These are phyloP conservation scores for Hydnomerulius pinastri DNA, from an alignment of 768 basidiomycete species.

Conservation along the genomic window DNA sequence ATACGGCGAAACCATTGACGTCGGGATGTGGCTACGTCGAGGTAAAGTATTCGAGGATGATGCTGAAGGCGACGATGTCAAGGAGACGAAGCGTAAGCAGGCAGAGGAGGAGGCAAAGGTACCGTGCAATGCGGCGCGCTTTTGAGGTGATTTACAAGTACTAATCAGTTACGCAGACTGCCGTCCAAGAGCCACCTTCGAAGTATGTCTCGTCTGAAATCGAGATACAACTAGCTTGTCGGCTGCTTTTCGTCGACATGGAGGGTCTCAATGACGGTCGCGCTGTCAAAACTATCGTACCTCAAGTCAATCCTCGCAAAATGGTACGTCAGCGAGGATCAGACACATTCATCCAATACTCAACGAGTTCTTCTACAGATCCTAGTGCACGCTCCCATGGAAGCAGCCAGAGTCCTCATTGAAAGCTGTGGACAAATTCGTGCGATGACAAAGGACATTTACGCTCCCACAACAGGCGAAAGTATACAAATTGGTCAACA, in stretches of 20 bases:
- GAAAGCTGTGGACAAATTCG: conserved; percentile 82
- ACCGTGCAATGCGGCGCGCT: conserved; percentile 10
- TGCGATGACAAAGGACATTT: conserved; percentile 92
- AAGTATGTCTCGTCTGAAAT: conserved; percentile 81
- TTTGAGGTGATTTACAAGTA: background rate
- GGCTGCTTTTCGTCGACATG: conserved; percentile 90
- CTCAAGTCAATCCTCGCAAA: conserved; percentile 94
- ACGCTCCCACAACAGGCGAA: conserved; percentile 74
- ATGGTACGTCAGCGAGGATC: conserved; percentile 56
- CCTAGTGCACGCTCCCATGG: conserved; percentile 75
- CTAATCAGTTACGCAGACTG: conserved; percentile 51
- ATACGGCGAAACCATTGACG: conserved; percentile 94
- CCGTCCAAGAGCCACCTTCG: conserved; percentile 81
- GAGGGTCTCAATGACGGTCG: conserved; percentile 97
- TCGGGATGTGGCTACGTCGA: conserved; percentile 93
- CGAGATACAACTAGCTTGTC: conserved; percentile 81
- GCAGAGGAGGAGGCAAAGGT: conserved; percentile 83
- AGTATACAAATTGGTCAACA: conserved; percentile 92
- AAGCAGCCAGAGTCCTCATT: conserved; percentile 71
- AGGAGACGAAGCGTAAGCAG: conserved; percentile 66
- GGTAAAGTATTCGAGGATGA: conserved; percentile 91
- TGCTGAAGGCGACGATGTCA: conserved; percentile 77
- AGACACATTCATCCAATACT: background rate
- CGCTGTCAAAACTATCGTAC: conserved; percentile 94
- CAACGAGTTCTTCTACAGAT: conserved; percentile 52